Base-by-base conservation (phyloP, 192 early-diverging fungal species). In the Linnemannia exigua region DNA sequence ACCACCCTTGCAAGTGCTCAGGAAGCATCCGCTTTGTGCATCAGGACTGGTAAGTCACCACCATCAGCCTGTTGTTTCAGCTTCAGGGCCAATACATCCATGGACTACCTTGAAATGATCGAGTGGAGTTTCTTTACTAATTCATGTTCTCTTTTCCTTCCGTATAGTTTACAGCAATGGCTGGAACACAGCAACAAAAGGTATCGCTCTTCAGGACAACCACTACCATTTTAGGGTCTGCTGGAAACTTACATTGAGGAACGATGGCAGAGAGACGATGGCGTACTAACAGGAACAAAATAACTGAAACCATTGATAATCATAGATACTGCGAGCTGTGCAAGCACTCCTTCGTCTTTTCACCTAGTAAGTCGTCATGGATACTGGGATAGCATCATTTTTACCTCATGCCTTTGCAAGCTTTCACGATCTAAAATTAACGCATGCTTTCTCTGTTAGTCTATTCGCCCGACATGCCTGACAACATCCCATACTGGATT, bases 1-100 rank as follows among this genome's bases (percentile, higher is more conserved):
- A 94, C 85, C 92, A 96, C 87, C 98, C 98, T 12, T 99, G 98
- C 90, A 96, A 97, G 88, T 99, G 98, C 89, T 95, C 97, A 28
- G 98, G 98, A 19, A 96, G 95, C 83, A 99, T 99, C 88, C 92
- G 94, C 80, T 97, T 93, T 88, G 95, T 99, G n/a, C 98, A 99
- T 89, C 97, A 98, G 87, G 91, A 94, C 61, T 98, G 95, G 94
- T 94, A 90, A 77, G 74, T 37, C 14, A 25, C 28, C 44, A 19
- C 15, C 25, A 36, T 50, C 19, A 22, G 31, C n/a, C 31, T 28
- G 36, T 54, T 25, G 41, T 47, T 28, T 25, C 28, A n/a, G n/a
- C n/a, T n/a, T n/a, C n/a, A n/a, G n/a, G n/a, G n/a, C n/a, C n/a
- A n/a, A n/a, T n/a, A n/a, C n/a, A n/a, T n/a, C n/a, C n/a, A 37